Conservation (phyloP, 2,329 filamentous ascomycete species). For the Diplodia corticola region DNA sequence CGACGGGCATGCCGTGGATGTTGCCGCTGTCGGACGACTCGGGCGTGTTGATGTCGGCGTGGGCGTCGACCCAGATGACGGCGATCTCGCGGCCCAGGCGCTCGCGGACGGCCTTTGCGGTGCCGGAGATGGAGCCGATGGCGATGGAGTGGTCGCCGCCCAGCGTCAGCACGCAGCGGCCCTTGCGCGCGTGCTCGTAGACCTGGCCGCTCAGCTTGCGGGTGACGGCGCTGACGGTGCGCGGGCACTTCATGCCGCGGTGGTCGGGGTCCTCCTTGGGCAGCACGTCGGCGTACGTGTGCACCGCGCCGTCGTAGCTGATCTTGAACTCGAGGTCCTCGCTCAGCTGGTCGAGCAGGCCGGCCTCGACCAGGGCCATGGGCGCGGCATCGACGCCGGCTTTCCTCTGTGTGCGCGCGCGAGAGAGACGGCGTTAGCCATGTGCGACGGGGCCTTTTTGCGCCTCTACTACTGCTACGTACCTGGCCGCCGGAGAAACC, state of each 20-base stretch:
- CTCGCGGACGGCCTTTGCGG: constrained; percentile 82
- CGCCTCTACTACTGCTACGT: constrained; percentile 33
- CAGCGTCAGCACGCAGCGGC: constrained; percentile 86
- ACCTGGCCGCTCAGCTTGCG: constrained; percentile 77
- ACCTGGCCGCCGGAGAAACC: constrained; percentile 97
- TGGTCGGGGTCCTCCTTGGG: constrained; percentile 73
- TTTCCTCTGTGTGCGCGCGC: constrained; percentile 68
- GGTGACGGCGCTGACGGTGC: constrained; percentile 82
- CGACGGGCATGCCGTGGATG: constrained; percentile 96
- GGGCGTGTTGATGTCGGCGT: constrained; percentile 96
- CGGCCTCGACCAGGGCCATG: constrained; percentile 81
- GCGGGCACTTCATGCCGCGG: constrained; percentile 93
- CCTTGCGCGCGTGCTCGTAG: constrained; percentile 79
- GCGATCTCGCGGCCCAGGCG: constrained; percentile 79
- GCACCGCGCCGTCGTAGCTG: constrained; percentile 78
- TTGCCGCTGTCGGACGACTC: constrained; percentile 89
- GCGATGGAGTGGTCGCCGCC: constrained; percentile 97
- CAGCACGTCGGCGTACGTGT: constrained; percentile 75
- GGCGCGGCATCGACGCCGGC: constrained; percentile 89
- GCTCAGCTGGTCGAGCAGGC: constrained; percentile 78
- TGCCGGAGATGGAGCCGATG: constrained; percentile 88
- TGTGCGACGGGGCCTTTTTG: constrained; percentile 13
- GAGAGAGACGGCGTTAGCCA: constrained; percentile 22
- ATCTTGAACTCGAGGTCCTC: constrained; percentile 87
- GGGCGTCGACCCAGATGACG: constrained; percentile 98